A percentile compares a stretch with the other conserved stretches of the same genome.
Conservation (phyloP, 2,329 filamentous ascomycete species). For the Nemania sp. region DNA sequence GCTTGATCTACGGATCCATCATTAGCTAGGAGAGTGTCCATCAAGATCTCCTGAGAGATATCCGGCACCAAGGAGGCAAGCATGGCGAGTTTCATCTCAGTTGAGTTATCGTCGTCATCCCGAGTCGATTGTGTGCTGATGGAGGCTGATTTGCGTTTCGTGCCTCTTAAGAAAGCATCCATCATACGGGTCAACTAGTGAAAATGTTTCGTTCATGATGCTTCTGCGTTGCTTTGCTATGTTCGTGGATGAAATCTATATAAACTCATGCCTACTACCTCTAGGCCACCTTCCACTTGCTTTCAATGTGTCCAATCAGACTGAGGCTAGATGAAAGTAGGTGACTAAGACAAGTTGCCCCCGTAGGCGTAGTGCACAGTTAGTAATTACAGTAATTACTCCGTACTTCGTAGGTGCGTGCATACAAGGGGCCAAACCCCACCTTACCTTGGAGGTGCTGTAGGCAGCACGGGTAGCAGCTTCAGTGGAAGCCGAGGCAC, state of each 20-base stretch:
- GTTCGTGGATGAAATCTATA: not conserved
- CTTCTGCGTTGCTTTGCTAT: not conserved
- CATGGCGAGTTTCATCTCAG: constrained; percentile 85
- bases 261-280: not conserved
- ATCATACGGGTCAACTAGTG: constrained; percentile 43
- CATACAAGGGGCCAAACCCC: too few species aligned
- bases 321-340: too few species aligned
- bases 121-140: constrained; percentile 17
- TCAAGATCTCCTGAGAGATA: constrained; percentile 65
- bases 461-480: too few species aligned
- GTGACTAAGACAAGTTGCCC: too few species aligned
- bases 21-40: constrained; percentile 78
- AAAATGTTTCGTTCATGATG: constrained; percentile 9
- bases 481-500: too few species aligned
- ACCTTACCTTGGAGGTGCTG: too few species aligned
- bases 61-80: constrained; percentile 75
- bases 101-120: constrained; percentile 64
- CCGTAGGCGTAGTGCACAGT: too few species aligned
- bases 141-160: constrained; percentile 52
- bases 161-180: constrained; percentile 60
- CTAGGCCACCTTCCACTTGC: not conserved
- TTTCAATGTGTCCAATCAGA: too few species aligned
- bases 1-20: constrained; percentile 75
- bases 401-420: too few species aligned
- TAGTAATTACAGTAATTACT: too few species aligned